Conservation (phyloP, 352 stramenopile species). For the Achlya hypogyna region DNA sequence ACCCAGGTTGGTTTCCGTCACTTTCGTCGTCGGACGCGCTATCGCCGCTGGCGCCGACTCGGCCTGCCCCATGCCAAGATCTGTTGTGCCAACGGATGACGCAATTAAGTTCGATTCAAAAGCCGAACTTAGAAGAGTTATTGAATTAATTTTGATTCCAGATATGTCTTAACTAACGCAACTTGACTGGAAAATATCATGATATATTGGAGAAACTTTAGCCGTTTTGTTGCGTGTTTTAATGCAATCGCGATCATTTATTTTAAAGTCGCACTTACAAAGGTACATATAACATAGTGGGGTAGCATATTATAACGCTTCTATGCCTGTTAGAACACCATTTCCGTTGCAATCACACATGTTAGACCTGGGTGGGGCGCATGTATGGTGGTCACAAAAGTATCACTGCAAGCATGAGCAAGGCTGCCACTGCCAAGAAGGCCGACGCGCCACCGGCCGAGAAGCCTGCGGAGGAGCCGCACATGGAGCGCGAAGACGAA, state of each 20-base stretch:
- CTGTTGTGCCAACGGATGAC: neutral
- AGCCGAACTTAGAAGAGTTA: no score
- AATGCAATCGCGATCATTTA: neutral
- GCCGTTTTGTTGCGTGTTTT: neutral
- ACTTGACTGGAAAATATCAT: no score
- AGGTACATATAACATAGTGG: neutral
- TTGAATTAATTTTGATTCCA: no score
- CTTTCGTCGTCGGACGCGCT: neutral
- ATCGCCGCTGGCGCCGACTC: neutral
- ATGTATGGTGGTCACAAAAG: neutral
- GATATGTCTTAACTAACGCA: no score
- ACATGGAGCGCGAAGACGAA: conserved; percentile 29
- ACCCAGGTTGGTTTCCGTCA: neutral
- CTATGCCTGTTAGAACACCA: neutral
- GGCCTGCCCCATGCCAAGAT: conserved; percentile 2
- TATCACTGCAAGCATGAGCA: neutral
- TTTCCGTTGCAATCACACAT: no score
- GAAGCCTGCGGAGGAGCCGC: conserved; percentile 5
- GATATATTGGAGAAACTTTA: no score
- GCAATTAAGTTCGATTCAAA: neutral
- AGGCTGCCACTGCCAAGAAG: neutral
- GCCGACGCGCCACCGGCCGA: neutral
- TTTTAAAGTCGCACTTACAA: neutral
- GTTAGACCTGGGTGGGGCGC: neutral
- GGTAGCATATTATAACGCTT: no score